These are phyloP conservation scores for Leptosphaerulina australis DNA, from an alignment of 2,329 filamentous ascomycete genomes.

Conservation along the genomic window DNA sequence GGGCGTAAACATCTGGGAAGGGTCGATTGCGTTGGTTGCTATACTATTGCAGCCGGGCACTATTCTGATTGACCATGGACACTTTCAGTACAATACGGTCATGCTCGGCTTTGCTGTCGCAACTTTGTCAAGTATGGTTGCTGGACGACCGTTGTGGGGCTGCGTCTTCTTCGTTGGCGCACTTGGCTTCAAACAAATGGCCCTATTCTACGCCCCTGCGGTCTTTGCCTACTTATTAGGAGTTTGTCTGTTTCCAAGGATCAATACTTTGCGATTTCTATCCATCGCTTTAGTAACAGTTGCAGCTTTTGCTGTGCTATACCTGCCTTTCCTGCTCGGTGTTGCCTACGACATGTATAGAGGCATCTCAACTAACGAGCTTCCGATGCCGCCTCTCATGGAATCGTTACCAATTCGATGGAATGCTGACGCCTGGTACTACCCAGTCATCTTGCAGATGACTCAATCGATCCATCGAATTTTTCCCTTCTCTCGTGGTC, in stretches of 20 bases:
- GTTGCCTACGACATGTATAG: slow-evolving; percentile 71
- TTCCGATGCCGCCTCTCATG: slow-evolving; percentile 67
- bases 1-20: slow-evolving; percentile 79
- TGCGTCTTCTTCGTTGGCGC: slow-evolving; percentile 92
- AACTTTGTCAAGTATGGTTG: slow-evolving; percentile 85
- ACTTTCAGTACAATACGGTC: slow-evolving; percentile 98
- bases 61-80: slow-evolving; percentile 92
- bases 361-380: slow-evolving; percentile 64
- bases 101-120: slow-evolving; percentile 93
- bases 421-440: slow-evolving; percentile 71
- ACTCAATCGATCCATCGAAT: slow-evolving; percentile 87
- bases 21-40: slow-evolving; percentile 82
- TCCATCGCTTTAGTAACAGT: slow-evolving; percentile 76
- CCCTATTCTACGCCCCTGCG: slow-evolving; percentile 91
- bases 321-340: slow-evolving; percentile 76
- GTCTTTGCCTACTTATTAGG: slow-evolving; percentile 92
- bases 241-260: slow-evolving; percentile 76
- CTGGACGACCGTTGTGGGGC: slow-evolving; percentile 83
- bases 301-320: slow-evolving; percentile 73
- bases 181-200: slow-evolving; percentile 99
- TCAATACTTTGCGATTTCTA: slow-evolving; percentile 71
- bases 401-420: slow-evolving; percentile 64
- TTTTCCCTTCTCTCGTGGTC: slow-evolving; percentile 91
- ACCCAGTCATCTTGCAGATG: slow-evolving; percentile 76
- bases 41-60: slow-evolving; percentile 90